Evolutionary conservation across 257 asterid species (phyloP).

Genomic region (Cruciata laevipes): DNA sequence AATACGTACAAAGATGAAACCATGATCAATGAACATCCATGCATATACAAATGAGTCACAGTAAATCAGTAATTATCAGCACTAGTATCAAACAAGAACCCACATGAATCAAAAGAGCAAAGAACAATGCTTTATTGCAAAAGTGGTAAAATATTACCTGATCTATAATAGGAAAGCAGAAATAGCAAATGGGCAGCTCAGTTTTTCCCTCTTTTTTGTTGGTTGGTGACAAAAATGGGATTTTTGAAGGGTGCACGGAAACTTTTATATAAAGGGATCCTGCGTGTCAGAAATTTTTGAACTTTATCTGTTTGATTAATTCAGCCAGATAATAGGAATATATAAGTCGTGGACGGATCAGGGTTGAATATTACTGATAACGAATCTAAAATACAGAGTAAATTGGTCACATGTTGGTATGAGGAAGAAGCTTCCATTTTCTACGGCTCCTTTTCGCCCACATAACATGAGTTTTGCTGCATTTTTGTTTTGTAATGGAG

Average conservation of each 20-base stretch:
- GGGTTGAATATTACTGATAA: not conserved
- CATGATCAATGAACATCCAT: not conserved
- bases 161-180: not conserved
- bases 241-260: constrained; percentile 5
- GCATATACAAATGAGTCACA: not conserved
- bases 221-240: not conserved
- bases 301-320: constrained; percentile 6
- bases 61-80: not conserved
- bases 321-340: not conserved
- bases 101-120: constrained; percentile 1
- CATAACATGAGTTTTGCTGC: not conserved
- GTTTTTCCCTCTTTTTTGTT: not conserved
- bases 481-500: not conserved
- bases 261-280: not conserved
- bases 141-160: not conserved
- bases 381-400: not conserved
- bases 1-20: not conserved
- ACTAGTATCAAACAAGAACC: not conserved
- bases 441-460: not conserved
- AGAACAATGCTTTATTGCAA: not conserved
- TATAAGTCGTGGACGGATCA: not conserved
- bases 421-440: not conserved
- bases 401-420: not conserved
- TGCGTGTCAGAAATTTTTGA: not conserved
- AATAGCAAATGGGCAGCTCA: not conserved